Evolutionary conservation across 1,139 yeast species (phyloP).

Genomic region (Kurtzmaniella natalensis): DNA sequence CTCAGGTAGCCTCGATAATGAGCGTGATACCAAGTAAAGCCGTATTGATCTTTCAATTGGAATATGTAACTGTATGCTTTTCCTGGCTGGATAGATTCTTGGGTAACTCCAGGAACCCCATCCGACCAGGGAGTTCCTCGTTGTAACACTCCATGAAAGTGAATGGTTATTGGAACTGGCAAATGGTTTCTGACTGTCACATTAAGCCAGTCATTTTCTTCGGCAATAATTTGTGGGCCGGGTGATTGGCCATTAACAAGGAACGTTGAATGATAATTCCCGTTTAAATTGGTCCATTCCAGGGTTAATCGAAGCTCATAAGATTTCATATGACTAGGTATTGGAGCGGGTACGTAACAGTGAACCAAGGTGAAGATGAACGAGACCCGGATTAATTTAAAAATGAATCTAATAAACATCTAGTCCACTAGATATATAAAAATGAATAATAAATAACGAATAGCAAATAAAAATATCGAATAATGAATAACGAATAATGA

Average conservation of each 20-base stretch:
- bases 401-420: too few species aligned
- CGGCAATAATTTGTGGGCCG: conserved; percentile 31
- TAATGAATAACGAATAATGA: too few species aligned
- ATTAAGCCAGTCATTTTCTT: conserved; percentile 31
- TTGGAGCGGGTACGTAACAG: too few species aligned
- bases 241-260: conserved; percentile 33
- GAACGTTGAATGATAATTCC: conserved; percentile 11
- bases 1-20: conserved; percentile 46
- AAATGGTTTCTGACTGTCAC: conserved; percentile 24
- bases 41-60: conserved; percentile 34
- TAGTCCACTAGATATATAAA: too few species aligned
- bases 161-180: conserved; percentile 34
- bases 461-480: too few species aligned
- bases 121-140: conserved; percentile 33
- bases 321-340: too few species aligned
- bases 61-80: conserved; percentile 33
- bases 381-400: too few species aligned
- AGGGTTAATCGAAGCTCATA: conserved; percentile 4
- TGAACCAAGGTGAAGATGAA: too few species aligned
- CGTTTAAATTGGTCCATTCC: conserved; percentile 4
- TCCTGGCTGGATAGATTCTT: conserved; percentile 33
- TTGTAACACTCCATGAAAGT: conserved; percentile 46
- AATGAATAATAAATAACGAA: too few species aligned
- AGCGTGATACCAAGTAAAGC: conserved; percentile 51
- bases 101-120: conserved; percentile 44